Conservation (phyloP, 2,329 filamentous ascomycete genomes). For the Ustulina deusta region DNA sequence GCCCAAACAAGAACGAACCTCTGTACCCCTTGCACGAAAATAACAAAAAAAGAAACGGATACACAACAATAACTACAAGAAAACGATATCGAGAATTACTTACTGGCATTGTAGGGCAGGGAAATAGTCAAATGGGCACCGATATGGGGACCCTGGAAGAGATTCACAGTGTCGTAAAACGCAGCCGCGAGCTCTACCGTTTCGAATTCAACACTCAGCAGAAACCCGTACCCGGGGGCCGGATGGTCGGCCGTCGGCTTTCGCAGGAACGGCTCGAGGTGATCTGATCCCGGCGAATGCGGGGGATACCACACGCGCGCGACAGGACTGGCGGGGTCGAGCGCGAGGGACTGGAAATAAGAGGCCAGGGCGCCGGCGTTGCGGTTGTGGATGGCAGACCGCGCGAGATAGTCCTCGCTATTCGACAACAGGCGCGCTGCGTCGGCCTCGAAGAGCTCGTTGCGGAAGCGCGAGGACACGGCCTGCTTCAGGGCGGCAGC, state of each 20-base stretch:
- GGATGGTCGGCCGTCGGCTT: constrained; percentile 58
- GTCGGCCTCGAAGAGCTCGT: constrained; percentile 62
- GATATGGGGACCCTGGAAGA: constrained; percentile 66
- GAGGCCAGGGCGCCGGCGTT: constrained; percentile 59
- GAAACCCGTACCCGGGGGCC: constrained; percentile 65
- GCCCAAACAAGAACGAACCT: too few species aligned
- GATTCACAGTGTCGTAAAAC: constrained; percentile 63
- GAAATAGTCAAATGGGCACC: constrained; percentile 65
- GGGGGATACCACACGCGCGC: constrained; percentile 59
- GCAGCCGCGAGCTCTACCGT: constrained; percentile 54
- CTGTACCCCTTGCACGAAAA: too few species aligned
- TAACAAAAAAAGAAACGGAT: too few species aligned
- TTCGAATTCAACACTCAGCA: constrained; percentile 64
- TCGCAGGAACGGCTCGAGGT: constrained; percentile 50
- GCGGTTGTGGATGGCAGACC: constrained; percentile 56
- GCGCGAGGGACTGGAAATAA: constrained; percentile 52
- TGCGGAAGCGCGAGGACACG: constrained; percentile 51
- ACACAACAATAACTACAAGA: not conserved
- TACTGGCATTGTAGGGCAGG: constrained; percentile 59
- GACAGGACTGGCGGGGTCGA: constrained; percentile 53
- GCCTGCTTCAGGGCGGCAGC: constrained; percentile 36
- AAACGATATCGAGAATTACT: not conserved
- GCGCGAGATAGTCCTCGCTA: constrained; percentile 57
- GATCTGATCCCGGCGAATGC: constrained; percentile 37
- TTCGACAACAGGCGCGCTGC: constrained; percentile 60